Evolutionary conservation across 2,329 filamentous ascomycete genomes (phyloP).

Genomic region (Colletotrichum lentis): DNA sequence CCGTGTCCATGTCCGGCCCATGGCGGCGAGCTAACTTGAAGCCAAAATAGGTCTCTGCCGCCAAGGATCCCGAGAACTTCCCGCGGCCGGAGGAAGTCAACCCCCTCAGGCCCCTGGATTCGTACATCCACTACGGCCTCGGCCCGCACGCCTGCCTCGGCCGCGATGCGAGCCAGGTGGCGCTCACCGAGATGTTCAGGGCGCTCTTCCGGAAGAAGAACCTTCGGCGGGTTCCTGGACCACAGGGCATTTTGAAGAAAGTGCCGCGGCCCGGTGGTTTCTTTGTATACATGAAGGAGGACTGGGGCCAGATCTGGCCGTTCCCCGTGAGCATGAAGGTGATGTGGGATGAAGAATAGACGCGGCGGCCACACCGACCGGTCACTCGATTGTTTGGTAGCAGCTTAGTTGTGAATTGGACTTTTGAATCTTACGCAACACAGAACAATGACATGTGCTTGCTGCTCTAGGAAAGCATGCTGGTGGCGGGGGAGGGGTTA

Average conservation of each 20-base stretch:
- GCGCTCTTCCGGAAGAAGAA: slow-evolving; percentile 68
- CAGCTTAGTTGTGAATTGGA: too few species aligned
- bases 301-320: slow-evolving; percentile 62
- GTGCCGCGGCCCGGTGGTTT: slow-evolving; percentile 62
- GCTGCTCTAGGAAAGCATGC: slow-evolving; percentile 12
- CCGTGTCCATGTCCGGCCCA: too few species aligned
- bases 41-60: slow-evolving; percentile 55
- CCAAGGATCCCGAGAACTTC: slow-evolving; percentile 66
- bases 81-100: slow-evolving; percentile 68
- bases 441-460: slow-evolving; percentile 29
- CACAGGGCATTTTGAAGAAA: slow-evolving; percentile 74
- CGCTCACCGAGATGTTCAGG: slow-evolving; percentile 73
- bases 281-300: slow-evolving; percentile 70
- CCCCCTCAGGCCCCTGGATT: slow-evolving; percentile 68
- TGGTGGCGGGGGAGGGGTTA: slow-evolving; percentile 14
- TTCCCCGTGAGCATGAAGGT: slow-evolving; percentile 65
- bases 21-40: background rate
- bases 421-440: too few species aligned
- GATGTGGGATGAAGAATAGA: slow-evolving; percentile 52
- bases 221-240: slow-evolving; percentile 67
- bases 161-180: slow-evolving; percentile 65
- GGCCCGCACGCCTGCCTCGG: slow-evolving; percentile 72
- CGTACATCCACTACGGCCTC: slow-evolving; percentile 70
- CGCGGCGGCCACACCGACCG: background rate
- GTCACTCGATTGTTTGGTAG: background rate